Conservation (phyloP, 2,329 filamentous ascomycete genomes). For the Dactylellina haptotyla region DNA sequence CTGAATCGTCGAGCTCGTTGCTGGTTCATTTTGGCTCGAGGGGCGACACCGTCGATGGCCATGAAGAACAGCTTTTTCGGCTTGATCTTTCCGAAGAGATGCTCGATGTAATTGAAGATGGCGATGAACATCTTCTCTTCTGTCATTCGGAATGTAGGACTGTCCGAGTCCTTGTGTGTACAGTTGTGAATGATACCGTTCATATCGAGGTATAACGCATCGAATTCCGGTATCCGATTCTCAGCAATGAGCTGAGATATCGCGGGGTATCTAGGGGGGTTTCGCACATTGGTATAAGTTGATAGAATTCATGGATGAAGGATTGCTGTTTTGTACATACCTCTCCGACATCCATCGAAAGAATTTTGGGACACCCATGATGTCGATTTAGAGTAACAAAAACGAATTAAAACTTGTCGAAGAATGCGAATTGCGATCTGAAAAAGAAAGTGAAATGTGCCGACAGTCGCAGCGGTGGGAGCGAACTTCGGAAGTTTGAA, state of each 20-base stretch:
- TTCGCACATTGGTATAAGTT: no score
- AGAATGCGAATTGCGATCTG: slow-evolving; percentile 30
- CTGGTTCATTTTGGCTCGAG: slow-evolving; percentile 99
- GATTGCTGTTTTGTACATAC: slow-evolving; percentile 12
- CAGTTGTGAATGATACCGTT: slow-evolving; percentile 99
- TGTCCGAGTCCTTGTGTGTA: slow-evolving; percentile 95
- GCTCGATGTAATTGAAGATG: slow-evolving; percentile 99
- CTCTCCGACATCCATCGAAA: slow-evolving; percentile 99
- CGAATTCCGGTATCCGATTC: slow-evolving; percentile 98
- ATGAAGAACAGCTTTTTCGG: slow-evolving; percentile 99
- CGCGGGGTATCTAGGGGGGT: slow-evolving; percentile 79
- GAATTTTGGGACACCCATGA: slow-evolving; percentile 85
- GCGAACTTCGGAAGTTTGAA: slow-evolving; percentile 50
- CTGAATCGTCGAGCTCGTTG: slow-evolving; percentile 94
- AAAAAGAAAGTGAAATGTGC: slow-evolving; percentile 12
- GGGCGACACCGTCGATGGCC: slow-evolving; percentile 97
- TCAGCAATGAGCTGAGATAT: slow-evolving; percentile 99
- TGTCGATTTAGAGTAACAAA: slow-evolving; percentile 58
- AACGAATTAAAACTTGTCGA: slow-evolving; percentile 41
- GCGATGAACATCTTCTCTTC: slow-evolving; percentile 99
- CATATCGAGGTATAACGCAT: slow-evolving; percentile 97
- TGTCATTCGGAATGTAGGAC: slow-evolving; percentile 87
- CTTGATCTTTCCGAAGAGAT: slow-evolving; percentile 98
- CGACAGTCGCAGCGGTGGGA: slow-evolving; percentile 11
- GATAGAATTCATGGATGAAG: slow-evolving; percentile 2